Evolutionary conservation across 2,329 filamentous ascomycete species (phyloP), one percentile per base, ranked within the genome.

Genomic region (Clonostachys sp.): DNA sequence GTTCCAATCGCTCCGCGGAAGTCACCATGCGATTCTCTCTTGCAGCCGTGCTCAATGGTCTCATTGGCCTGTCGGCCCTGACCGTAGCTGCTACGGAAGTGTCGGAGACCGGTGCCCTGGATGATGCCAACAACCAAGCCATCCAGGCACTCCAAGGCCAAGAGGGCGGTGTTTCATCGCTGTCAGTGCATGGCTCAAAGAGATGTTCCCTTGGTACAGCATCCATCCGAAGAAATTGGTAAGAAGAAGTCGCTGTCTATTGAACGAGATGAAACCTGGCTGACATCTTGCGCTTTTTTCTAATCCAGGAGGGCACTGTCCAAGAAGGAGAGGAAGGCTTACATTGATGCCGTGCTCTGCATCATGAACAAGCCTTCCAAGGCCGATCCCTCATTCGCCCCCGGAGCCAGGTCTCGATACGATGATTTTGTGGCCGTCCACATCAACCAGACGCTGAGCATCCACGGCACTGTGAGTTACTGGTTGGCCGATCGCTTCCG

Each of bases 341-440:
- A 59, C 44, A 58, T 60, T 46, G 50, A 55, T 41, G 57, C 55
- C 13, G 58, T 61, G 16, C 46, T 55, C 39, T 61, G 59, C 34
- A 46, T 61, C 24, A 48, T 51, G 14, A 45, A 46, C 6, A 51
- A 51, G 43, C 56, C 57, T 12, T 57, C 58, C 17, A 57, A 56
- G 47, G 47, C 55, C 12, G 55, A 55, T 45, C 48, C 44, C 14
- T 47, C 45, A 10, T 45, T 46, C n/a, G 53, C 50, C 17, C 60
- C 72, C 0, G 75, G 75, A 2, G 72, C 68, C 4, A 64, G 61
- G 48, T 68, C 63, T 4, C 50, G 73, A 47, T 77, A 68, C 48
- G 76, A 80, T 53, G 76, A 80, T 48, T 79, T 71, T 40, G 63
- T 75, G 6, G 73, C 67, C 6, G 63, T 66, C 0, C 76, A 80